A percentile compares a stretch with the other conserved stretches of the same genome.
phyloP scores from a whole-genome alignment of 225 moss, liverwort and hornwort genomes.

The Sphagnum tenellum region DNA sequence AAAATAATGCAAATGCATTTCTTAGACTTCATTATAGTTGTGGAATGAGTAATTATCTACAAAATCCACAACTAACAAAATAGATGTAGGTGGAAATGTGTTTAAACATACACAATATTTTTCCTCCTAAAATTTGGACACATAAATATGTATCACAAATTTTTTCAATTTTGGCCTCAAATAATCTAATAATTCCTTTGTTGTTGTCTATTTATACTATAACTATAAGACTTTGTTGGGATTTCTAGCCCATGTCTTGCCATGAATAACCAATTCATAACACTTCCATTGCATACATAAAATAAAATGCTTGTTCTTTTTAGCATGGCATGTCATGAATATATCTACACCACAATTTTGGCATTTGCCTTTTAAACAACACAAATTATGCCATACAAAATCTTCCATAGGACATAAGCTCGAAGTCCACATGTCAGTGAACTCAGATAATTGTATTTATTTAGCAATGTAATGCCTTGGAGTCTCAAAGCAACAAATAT shows the following conservation, averaged over 20 bases:
- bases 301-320: not conserved
- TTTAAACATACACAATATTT: too few relatives aligned
- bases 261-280: not conserved
- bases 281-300: not conserved
- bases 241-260: not conserved
- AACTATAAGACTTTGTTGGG: not conserved
- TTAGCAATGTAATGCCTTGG: not conserved
- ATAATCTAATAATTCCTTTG: not conserved
- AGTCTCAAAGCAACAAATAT: not conserved
- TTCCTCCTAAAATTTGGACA: too few relatives aligned
- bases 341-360: not conserved
- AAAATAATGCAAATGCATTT: too few relatives aligned
- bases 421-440: not conserved
- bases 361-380: not conserved
- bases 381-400: not conserved
- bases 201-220: not conserved
- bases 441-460: not conserved
- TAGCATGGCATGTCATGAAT: not conserved
- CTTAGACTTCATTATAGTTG: too few relatives aligned
- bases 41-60: too few relatives aligned
- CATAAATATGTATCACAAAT: too few relatives aligned
- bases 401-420: not conserved
- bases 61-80: too few relatives aligned
- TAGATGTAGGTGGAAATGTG: too few relatives aligned
- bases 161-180: too few relatives aligned